phyloP scores from a whole-genome alignment of 257 asterid species.

The Przewalskia tangutica region DNA sequence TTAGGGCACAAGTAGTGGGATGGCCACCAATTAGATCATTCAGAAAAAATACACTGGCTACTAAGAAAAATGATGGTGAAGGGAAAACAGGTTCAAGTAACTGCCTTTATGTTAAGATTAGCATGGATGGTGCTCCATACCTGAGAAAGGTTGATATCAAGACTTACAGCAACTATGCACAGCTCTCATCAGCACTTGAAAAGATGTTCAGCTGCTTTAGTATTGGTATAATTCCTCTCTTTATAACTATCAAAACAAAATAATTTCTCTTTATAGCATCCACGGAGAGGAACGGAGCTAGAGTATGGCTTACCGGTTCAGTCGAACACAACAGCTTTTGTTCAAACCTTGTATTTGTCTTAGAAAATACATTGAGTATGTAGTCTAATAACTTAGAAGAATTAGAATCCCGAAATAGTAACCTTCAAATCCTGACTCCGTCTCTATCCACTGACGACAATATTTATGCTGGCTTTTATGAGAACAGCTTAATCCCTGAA shows the following conservation, averaged over 20 bases:
- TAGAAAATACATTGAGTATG: no score
- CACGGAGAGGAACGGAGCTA: background rate
- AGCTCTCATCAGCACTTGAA: conserved; percentile 68
- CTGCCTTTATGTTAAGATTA: conserved; percentile 65
- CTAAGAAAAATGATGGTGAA: conserved; percentile 25
- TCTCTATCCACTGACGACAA: no score
- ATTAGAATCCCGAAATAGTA: no score
- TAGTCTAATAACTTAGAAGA: no score
- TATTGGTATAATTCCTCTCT: conserved; percentile 32
- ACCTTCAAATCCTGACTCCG: no score
- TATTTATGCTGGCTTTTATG: background rate
- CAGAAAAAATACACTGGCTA: conserved; percentile 54
- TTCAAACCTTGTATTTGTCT: no score
- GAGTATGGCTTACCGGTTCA: no score
- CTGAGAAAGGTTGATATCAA: conserved; percentile 73
- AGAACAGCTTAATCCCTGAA: background rate
- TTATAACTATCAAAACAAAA: background rate
- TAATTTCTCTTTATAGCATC: conserved; percentile 17
- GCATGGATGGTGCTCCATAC: conserved; percentile 94
- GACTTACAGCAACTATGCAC: conserved; percentile 41
- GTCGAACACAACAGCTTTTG: no score
- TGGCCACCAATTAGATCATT: conserved; percentile 89
- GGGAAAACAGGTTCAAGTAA: conserved; percentile 27
- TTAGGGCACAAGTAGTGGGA: conserved; percentile 81
- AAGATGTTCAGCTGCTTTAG: conserved; percentile 81